Conservation (phyloP, 2,329 filamentous ascomycete genomes). For the Tolypocladium endophyticum region DNA sequence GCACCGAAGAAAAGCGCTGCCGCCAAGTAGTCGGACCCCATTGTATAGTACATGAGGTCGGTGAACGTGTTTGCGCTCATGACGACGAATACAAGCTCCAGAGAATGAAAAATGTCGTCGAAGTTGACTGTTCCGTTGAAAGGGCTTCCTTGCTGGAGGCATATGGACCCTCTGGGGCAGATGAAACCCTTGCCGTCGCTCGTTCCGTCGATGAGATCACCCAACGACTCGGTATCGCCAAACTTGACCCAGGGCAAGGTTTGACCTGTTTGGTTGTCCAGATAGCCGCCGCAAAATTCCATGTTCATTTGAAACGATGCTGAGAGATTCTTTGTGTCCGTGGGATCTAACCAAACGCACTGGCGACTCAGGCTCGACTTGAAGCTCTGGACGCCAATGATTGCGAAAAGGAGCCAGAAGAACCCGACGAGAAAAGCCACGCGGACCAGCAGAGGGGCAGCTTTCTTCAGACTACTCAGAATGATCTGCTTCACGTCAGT, state of each 20-base stretch:
- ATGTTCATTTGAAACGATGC: slow-evolving; percentile 52
- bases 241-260: slow-evolving; percentile 57
- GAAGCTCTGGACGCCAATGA: slow-evolving; percentile 94
- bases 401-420: slow-evolving; percentile 96
- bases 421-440: slow-evolving; percentile 92
- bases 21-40: slow-evolving; percentile 80
- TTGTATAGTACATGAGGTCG: slow-evolving; percentile 88
- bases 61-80: slow-evolving; percentile 98
- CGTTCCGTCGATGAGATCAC: slow-evolving; percentile 39
- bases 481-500: slow-evolving; percentile 54
- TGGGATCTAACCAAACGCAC: slow-evolving; percentile 67
- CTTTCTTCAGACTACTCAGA: slow-evolving; percentile 87
- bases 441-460: slow-evolving; percentile 80
- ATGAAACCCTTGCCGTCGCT: slow-evolving; percentile 68
- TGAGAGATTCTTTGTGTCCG: slow-evolving; percentile 40
- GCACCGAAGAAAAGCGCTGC: slow-evolving; percentile 68
- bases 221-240: slow-evolving; percentile 21
- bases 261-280: slow-evolving; percentile 48
- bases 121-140: slow-evolving; percentile 83
- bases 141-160: slow-evolving; percentile 69
- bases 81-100: slow-evolving; percentile 92
- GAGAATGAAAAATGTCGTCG: slow-evolving; percentile 84
- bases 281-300: slow-evolving; percentile 79
- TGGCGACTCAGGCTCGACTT: slow-evolving; percentile 69
- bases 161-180: slow-evolving; percentile 75